Conservation (phyloP, 495 filamentous ascomycete genomes). For the Neurospora sp. region DNA sequence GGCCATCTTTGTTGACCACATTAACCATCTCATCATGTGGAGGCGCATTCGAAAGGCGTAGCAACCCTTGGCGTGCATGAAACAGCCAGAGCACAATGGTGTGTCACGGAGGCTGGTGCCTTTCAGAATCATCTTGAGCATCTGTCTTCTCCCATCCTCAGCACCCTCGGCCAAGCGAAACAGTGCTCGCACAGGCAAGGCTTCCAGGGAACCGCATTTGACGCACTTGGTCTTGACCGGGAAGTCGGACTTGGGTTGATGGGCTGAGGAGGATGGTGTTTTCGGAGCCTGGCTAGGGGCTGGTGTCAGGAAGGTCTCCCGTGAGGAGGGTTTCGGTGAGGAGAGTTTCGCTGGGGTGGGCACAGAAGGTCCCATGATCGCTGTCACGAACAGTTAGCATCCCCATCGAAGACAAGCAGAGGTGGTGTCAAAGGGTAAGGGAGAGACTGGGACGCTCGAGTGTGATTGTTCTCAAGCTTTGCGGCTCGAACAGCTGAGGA, state of each 20-base stretch:
- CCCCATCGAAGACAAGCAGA: background rate
- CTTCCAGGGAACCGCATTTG: background rate
- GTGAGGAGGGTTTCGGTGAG: background rate
- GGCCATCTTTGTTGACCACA: background rate
- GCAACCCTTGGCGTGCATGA: background rate
- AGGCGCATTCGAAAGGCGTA: background rate
- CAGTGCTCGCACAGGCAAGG: background rate
- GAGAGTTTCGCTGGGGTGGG: background rate
- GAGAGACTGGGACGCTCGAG: background rate
- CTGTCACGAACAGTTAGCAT: background rate
- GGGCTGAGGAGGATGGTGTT: background rate
- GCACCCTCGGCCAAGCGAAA: background rate
- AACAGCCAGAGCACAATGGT: background rate
- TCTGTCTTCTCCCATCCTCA: background rate
- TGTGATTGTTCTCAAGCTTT: background rate
- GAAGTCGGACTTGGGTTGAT: background rate
- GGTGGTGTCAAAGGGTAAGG: background rate
- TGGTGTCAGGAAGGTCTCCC: background rate
- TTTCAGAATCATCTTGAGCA: background rate
- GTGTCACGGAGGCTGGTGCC: background rate
- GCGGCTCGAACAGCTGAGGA: background rate
- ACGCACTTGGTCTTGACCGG: background rate
- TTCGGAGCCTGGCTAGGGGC: background rate
- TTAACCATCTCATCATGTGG: background rate
- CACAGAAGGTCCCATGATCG: background rate